phyloP scores from a whole-genome alignment of 2,329 filamentous ascomycete genomes.

The Apiospora marii region DNA sequence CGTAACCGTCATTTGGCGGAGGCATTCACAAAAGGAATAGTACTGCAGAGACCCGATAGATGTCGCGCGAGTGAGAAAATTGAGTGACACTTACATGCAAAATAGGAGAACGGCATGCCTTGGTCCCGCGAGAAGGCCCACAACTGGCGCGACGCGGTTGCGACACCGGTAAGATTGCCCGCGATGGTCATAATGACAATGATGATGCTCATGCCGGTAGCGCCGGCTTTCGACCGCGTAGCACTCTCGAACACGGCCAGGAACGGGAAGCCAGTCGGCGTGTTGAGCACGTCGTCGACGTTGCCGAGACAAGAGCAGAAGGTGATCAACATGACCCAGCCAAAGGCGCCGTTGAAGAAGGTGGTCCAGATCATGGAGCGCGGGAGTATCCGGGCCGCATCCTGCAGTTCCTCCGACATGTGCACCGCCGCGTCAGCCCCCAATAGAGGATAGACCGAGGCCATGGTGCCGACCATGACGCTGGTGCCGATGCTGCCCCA shows the following conservation, averaged over 20 bases:
- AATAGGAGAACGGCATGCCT: constrained; percentile 45
- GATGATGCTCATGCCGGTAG: constrained; percentile 38
- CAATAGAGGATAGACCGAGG: constrained; percentile 46
- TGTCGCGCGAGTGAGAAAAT: too few species aligned
- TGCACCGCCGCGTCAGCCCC: constrained; percentile 46
- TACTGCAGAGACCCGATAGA: too few species aligned
- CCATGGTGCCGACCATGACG: constrained; percentile 55
- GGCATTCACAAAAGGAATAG: too few species aligned
- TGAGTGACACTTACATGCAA: constrained; percentile 28
- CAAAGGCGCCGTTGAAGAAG: constrained; percentile 33
- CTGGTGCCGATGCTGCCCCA: constrained; percentile 54
- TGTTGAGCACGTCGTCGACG: constrained; percentile 20
- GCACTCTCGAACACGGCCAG: constrained; percentile 41
- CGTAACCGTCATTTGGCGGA: background rate
- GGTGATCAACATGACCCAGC: constrained; percentile 35
- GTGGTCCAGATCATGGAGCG: constrained; percentile 44
- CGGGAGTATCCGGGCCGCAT: constrained; percentile 46
- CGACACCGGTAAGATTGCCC: constrained; percentile 38
- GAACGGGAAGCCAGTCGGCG: constrained; percentile 39
- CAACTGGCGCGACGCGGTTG: constrained; percentile 41
- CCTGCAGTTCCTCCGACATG: constrained; percentile 49
- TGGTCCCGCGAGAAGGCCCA: constrained; percentile 46
- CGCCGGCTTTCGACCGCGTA: constrained; percentile 31
- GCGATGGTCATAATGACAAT: constrained; percentile 37
- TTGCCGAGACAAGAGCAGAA: constrained; percentile 35